Conservation (phyloP, 108 stramenopile species). For the Ochromonas danica region DNA sequence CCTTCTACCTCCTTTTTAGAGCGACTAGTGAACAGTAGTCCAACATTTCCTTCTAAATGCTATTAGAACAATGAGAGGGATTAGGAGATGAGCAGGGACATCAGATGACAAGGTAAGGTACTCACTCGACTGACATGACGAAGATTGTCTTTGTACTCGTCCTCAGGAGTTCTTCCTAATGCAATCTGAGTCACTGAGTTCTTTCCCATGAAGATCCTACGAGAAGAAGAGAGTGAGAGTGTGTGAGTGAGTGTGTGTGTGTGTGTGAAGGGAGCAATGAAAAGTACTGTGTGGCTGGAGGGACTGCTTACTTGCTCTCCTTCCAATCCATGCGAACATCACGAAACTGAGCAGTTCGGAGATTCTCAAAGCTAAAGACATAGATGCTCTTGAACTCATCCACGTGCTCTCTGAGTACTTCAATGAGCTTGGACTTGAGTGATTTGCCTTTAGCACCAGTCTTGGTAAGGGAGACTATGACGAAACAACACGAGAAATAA, state of each 20-base stretch:
- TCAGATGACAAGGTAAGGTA: too few relatives aligned
- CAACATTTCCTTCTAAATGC: constrained; percentile 39
- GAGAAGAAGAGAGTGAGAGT: neutral
- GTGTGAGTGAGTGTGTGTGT: neutral
- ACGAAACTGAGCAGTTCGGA: constrained; percentile 87
- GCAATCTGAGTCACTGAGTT: constrained; percentile 90
- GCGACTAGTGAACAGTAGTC: constrained; percentile 77
- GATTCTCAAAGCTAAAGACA: constrained; percentile 88
- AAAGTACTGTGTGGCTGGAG: neutral
- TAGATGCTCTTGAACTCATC: constrained; percentile 77
- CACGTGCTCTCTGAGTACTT: constrained; percentile 76
- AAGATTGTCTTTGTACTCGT: constrained; percentile 89
- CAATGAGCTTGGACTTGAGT: constrained; percentile 77
- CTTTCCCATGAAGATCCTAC: constrained; percentile 83
- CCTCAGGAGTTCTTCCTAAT: constrained; percentile 76
- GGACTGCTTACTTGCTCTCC: constrained; percentile 58
- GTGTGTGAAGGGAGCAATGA: neutral
- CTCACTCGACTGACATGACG: constrained; percentile 72
- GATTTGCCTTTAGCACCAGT: constrained; percentile 84
- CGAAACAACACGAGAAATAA: neutral
- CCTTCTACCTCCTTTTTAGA: constrained; percentile 62
- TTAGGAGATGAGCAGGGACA: too few relatives aligned
- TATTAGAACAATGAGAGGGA: neutral
- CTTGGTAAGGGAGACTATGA: constrained; percentile 79
- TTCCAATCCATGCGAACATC: constrained; percentile 65